Conservation (phyloP, 345 rosid species). For the Acer campestre region DNA sequence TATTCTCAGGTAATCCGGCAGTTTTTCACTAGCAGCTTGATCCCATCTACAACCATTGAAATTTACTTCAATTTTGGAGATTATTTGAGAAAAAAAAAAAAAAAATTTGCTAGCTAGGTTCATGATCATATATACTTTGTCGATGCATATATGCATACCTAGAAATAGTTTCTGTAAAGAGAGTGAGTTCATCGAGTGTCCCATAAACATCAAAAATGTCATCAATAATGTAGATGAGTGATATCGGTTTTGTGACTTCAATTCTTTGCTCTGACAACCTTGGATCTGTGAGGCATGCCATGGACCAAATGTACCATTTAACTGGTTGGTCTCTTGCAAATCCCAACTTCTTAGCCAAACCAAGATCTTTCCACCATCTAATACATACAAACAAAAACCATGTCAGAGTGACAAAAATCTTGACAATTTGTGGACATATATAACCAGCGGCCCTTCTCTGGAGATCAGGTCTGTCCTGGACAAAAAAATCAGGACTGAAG, state of each 20-base stretch:
- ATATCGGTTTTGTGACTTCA: slow-evolving; percentile 52
- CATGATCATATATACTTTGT: background rate
- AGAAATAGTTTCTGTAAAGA: slow-evolving; percentile 46
- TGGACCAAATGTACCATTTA: slow-evolving; percentile 58
- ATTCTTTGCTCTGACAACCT: slow-evolving; percentile 45
- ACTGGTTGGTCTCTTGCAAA: slow-evolving; percentile 57
- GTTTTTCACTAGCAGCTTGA: slow-evolving; percentile 18
- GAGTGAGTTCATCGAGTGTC: slow-evolving; percentile 44
- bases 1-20: slow-evolving; percentile 42
- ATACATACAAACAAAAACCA: background rate
- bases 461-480: too few relatives aligned
- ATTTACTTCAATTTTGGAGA: background rate
- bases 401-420: background rate
- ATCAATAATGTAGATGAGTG: slow-evolving; percentile 56
- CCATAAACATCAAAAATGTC: slow-evolving; percentile 59
- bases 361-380: slow-evolving; percentile 69
- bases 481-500: too few relatives aligned
- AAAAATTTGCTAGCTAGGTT: too few relatives aligned
- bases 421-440: background rate
- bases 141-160: slow-evolving; percentile 28
- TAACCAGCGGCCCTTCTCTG: too few relatives aligned
- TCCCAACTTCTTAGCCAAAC: slow-evolving; percentile 40
- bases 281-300: slow-evolving; percentile 51
- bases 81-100: background rate
- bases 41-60: slow-evolving; percentile 43